Base-by-base conservation (phyloP, 1,284 basidiomycete genomes). In the Earliella scabrosa region DNA sequence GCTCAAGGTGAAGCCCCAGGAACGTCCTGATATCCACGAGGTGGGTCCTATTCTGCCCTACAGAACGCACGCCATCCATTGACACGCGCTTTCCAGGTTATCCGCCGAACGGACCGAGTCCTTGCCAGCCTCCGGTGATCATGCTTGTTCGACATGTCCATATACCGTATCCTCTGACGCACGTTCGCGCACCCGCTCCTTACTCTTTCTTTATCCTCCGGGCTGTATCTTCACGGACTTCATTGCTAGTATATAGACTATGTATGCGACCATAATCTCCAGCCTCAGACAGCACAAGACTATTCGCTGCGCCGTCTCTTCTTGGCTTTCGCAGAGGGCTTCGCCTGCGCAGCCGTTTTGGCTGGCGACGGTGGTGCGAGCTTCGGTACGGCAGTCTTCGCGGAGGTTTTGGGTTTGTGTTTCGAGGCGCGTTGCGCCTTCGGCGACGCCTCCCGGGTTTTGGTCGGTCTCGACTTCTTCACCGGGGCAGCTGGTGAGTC, bases 21-120 rank as follows among this genome's bases (percentile, higher is more conserved):
- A 93, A 29, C 74, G 95, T 56, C 94, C 94, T 10, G 86, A 90
- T 72, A 95, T 97, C 36, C 84, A 95, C 61, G 77, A 87, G 82
- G 93, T 93, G 57, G 34, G 77, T 63, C 24, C 11, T 31, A 11
- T n/a, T 32, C 20, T 16, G 14, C 11, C 9, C 7, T 23, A 20
- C 10, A 16, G 3, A 8, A 18, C 20, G 10, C 16, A 34, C 13
- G 3, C 11, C 13, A 18, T 24, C 11, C 35, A 14, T 35, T 53
- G 34, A 36, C 36, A n/a, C 4, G 32, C 13, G 26, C 13, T 18
- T 36, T 56, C 26, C 65, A 93, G 92, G 87, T 93, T 27, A 82
- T 94, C 59, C 76, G 82, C 60, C 78, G 80, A 75, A 89, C 89
- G 0, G 84, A 92, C 64, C 75, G 76, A 31, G 86, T 88, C 16